These are phyloP conservation scores for Verticillium zaregamsianum DNA, from an alignment of 2,329 filamentous ascomycete genomes.

Conservation along the genomic window DNA sequence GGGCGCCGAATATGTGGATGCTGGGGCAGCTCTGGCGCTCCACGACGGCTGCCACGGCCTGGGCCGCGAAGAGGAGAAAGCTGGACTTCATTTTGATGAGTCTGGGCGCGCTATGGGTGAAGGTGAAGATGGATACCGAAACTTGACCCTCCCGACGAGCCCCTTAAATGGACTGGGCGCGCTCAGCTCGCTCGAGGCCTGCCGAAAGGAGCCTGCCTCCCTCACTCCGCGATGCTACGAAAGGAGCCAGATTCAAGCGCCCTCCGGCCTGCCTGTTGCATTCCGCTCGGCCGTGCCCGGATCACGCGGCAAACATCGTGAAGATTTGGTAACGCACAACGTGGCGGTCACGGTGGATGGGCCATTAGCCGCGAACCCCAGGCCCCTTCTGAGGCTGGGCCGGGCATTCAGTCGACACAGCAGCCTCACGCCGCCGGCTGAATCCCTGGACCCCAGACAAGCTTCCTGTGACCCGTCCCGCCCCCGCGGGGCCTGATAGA, in stretches of 20 bases:
- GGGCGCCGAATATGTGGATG: conserved; percentile 42
- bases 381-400: no score
- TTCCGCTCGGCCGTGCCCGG: background rate
- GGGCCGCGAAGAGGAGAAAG: background rate
- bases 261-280: background rate
- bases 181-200: background rate
- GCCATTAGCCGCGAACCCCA: background rate
- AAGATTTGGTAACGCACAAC: background rate
- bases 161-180: background rate
- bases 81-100: background rate
- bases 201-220: background rate
- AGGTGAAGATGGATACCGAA: no score
- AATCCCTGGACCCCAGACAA: background rate
- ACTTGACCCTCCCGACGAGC: background rate
- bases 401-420: background rate
- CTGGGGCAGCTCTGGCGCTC: conserved; percentile 25
- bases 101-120: background rate
- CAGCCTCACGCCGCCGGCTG: background rate
- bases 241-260: background rate
- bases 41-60: background rate
- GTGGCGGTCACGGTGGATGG: background rate
- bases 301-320: background rate
- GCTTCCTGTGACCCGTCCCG: no score
- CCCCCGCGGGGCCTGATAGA: background rate
- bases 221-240: background rate